Evolutionary conservation across 1,284 basidiomycete species (phyloP).

Genomic region (Heterobasidion annosum): DNA sequence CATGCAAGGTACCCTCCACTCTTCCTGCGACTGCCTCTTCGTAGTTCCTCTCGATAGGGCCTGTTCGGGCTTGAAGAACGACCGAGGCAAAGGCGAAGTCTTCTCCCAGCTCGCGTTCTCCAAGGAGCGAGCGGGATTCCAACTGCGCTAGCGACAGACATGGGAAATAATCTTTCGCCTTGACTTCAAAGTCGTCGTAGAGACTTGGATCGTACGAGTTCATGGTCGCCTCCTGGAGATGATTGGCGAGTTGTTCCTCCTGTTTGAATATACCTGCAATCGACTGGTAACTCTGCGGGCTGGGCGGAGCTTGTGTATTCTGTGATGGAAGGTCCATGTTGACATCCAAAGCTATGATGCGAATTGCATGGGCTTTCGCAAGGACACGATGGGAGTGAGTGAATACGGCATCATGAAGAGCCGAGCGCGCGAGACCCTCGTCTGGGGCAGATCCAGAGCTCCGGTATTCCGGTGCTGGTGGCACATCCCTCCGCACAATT

Average conservation of each 20-base stretch:
- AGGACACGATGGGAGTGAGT: constrained; percentile 63
- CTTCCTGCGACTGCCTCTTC: constrained; percentile 30
- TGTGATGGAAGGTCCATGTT: constrained; percentile 41
- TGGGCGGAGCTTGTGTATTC: constrained; percentile 22
- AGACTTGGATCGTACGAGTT: constrained; percentile 63
- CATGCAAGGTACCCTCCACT: constrained; percentile 39
- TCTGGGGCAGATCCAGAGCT: constrained; percentile 33
- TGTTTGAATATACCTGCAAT: constrained; percentile 48
- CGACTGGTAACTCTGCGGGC: constrained; percentile 49
- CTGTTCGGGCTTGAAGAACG: constrained; percentile 45
- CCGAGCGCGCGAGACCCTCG: constrained; percentile 49
- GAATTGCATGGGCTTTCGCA: constrained; percentile 68
- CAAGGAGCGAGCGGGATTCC: constrained; percentile 49
- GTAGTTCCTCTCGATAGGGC: constrained; percentile 28
- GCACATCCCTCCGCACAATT: constrained; percentile 56
- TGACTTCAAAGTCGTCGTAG: constrained; percentile 46
- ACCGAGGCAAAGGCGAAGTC: constrained; percentile 63
- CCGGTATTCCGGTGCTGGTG: constrained; percentile 56
- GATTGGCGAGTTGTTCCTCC: constrained; percentile 51
- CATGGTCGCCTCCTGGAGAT: constrained; percentile 57
- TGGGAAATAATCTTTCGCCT: constrained; percentile 39
- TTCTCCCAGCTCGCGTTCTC: constrained; percentile 75
- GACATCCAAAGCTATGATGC: constrained; percentile 66
- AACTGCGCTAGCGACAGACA: constrained; percentile 56
- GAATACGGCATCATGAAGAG: constrained; percentile 52